Evolutionary conservation across 164 flowering plant species (phyloP).

Genomic region (Stephania yunnanensis): DNA sequence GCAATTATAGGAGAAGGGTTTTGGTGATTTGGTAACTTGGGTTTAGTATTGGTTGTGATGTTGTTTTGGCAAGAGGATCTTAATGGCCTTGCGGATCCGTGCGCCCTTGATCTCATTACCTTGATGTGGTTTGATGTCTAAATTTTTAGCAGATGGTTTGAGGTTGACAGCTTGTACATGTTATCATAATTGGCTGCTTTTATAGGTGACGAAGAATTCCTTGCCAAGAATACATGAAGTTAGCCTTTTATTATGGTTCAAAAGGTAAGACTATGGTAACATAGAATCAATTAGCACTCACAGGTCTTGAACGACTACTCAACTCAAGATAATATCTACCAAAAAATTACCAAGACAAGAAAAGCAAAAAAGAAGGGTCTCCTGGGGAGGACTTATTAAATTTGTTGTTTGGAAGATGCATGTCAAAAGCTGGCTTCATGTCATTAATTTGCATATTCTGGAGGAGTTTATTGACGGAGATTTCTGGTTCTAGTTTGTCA

Average conservation of each 20-base stretch:
- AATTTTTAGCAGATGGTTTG: neutral
- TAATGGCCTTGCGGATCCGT: neutral
- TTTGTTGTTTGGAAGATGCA: conserved; percentile 3
- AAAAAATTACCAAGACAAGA: conserved; percentile 44
- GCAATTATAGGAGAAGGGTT: neutral
- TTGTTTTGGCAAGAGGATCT: neutral
- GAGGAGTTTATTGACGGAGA: conserved; percentile 22
- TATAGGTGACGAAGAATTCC: no score
- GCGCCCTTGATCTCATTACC: neutral
- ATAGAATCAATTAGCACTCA: no score
- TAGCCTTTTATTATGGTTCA: no score
- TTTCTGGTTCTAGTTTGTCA: conserved; percentile 8
- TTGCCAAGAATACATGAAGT: no score
- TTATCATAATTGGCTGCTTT: neutral
- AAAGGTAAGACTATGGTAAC: no score
- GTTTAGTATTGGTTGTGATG: neutral
- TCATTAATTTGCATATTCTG: conserved; percentile 35
- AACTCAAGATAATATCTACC: neutral
- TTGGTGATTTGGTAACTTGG: neutral
- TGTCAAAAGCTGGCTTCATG: conserved; percentile 44
- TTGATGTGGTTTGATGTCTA: neutral
- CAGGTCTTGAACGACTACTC: no score
- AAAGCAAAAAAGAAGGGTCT: conserved; percentile 54
- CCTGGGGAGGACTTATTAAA: conserved; percentile 74
- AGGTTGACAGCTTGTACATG: neutral